Evolutionary conservation across 768 basidiomycete genomes (phyloP).

Genomic region (Mycena belliarum): DNA sequence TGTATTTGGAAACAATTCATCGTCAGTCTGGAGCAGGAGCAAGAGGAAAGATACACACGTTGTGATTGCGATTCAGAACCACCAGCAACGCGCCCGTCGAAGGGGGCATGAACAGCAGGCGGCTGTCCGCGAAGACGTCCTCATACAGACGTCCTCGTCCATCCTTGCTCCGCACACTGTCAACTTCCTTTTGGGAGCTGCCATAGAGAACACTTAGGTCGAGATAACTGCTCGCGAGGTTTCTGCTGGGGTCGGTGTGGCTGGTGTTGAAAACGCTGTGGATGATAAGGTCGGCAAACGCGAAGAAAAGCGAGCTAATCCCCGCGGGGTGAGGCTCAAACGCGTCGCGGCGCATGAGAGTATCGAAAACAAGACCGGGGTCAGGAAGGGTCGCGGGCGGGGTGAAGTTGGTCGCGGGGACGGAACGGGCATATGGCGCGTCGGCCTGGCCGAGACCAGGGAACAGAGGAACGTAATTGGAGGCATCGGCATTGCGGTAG

Average conservation of each 20-base stretch:
- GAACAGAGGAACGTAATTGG: constrained; percentile 54
- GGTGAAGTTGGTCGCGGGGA: constrained; percentile 47
- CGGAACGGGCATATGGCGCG: constrained; percentile 68
- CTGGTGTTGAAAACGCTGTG: constrained; percentile 71
- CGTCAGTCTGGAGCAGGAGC: not conserved
- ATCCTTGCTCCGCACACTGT: constrained; percentile 58
- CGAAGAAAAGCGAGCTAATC: constrained; percentile 73
- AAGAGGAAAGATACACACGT: constrained; percentile 42
- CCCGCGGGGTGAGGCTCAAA: constrained; percentile 65
- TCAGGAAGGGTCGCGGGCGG: constrained; percentile 58
- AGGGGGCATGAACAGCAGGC: constrained; percentile 74
- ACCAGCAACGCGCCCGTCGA: constrained; percentile 67
- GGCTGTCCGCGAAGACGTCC: constrained; percentile 69
- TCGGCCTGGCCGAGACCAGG: constrained; percentile 62
- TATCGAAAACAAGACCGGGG: constrained; percentile 69
- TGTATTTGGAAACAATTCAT: constrained; percentile 28
- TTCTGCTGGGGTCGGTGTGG: constrained; percentile 48
- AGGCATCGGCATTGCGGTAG: constrained; percentile 61
- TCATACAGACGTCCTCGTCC: constrained; percentile 68
- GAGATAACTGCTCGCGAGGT: constrained; percentile 71
- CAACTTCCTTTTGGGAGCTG: constrained; percentile 44
- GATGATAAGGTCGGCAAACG: constrained; percentile 76
- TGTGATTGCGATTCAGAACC: constrained; percentile 73
- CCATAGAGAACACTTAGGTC: constrained; percentile 80
- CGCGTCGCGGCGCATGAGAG: constrained; percentile 54